phyloP scores from a whole-genome alignment of 345 rosid genomes.

The Populus deltoides region DNA sequence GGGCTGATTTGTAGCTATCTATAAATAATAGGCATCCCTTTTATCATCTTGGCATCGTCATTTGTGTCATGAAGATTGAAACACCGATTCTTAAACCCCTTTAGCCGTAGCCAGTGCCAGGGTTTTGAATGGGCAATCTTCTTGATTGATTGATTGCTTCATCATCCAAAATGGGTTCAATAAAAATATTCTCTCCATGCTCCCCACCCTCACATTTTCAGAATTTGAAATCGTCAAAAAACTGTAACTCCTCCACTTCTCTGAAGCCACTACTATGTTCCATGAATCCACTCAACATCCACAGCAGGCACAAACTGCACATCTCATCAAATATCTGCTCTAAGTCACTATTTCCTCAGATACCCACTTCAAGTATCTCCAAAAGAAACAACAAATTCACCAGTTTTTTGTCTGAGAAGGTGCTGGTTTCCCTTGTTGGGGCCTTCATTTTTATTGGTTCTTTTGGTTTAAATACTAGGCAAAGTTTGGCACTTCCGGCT shows the following conservation, averaged over 20 bases:
- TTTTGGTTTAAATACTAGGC: constrained; percentile 36
- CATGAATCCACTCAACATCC: constrained; percentile 11
- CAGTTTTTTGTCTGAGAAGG: constrained; percentile 32
- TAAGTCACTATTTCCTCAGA: constrained; percentile 8
- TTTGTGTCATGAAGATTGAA: background rate
- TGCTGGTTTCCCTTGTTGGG: constrained; percentile 53
- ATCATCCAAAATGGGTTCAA: constrained; percentile 15
- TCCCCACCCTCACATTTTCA: background rate
- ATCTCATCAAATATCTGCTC: constrained; percentile 21
- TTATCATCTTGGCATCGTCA: background rate
- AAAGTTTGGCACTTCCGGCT: constrained; percentile 44
- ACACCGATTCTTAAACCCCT: background rate
- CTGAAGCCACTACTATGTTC: background rate
- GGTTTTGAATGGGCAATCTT: background rate
- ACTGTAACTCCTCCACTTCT: background rate
- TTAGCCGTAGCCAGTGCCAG: background rate
- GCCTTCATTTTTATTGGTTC: constrained; percentile 51
- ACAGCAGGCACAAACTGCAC: constrained; percentile 14
- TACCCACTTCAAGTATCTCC: constrained; percentile 22
- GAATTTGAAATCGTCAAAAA: constrained; percentile 10
- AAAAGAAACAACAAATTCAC: constrained; percentile 11
- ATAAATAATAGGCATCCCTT: background rate
- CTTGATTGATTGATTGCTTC: background rate
- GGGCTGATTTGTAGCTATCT: background rate
- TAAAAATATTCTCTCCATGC: constrained; percentile 9